Conservation (phyloP, 176 grass and related monocot species). For the Juncus inflexus region DNA sequence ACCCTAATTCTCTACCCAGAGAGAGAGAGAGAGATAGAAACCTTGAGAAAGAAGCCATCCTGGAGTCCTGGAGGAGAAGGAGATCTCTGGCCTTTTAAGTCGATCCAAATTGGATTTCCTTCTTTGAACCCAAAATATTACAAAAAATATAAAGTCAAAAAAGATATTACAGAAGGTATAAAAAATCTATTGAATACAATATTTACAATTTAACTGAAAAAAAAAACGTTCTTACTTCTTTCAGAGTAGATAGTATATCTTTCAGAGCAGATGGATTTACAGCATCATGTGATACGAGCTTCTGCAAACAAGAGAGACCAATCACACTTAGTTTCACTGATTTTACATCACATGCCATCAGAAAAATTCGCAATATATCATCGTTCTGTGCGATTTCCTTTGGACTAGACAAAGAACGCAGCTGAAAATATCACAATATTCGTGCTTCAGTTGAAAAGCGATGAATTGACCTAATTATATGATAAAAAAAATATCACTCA, state of each 20-base stretch:
- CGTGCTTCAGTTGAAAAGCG: not conserved
- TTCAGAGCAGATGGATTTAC: conserved; percentile 70
- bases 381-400: conserved; percentile 91
- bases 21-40: no score
- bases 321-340: conserved; percentile 88
- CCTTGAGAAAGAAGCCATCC: no score
- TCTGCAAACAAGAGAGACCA: conserved; percentile 94
- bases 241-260: conserved; percentile 86
- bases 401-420: conserved; percentile 69
- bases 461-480: not conserved
- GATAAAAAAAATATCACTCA: not conserved
- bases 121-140: no score
- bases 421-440: conserved; percentile 43
- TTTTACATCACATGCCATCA: conserved; percentile 92
- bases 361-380: conserved; percentile 85
- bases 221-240: conserved; percentile 51
- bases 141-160: no score
- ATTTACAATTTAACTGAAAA: no score
- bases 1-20: no score
- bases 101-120: no score
- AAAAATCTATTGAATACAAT: no score
- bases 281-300: conserved; percentile 86
- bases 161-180: no score
- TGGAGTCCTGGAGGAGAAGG: no score
- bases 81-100: no score